These are phyloP conservation scores for Xanthoparmelia taractica DNA, from an alignment of 495 filamentous ascomycete species.

Conservation along the genomic window DNA sequence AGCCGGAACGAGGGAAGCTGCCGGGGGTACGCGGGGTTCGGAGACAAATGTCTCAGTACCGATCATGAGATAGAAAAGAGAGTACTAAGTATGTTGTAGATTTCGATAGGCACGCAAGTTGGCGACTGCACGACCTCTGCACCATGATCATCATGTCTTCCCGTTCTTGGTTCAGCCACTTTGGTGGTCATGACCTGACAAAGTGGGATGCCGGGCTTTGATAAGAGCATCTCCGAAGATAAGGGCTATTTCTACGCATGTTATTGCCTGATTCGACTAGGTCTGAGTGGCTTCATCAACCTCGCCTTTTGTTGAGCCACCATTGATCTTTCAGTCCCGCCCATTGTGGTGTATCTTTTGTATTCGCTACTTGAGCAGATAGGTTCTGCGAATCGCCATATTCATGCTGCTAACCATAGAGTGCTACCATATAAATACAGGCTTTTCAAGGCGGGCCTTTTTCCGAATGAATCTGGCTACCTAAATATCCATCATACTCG, in stretches of 20 bases:
- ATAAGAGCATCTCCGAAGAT: neutral
- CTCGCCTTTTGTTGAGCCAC: too few species aligned
- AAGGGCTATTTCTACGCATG: neutral
- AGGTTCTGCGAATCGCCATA: too few species aligned
- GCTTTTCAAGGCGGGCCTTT: neutral
- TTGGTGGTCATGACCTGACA: too few species aligned
- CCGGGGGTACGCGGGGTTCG: too few species aligned
- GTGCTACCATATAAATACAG: neutral
- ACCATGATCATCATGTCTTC: neutral
- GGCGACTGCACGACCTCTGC: neutral
- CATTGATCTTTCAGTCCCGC: too few species aligned
- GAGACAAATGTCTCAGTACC: too few species aligned
- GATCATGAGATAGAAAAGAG: too few species aligned
- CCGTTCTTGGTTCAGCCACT: neutral
- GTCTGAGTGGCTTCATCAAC: neutral
- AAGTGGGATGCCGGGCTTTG: too few species aligned
- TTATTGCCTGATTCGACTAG: neutral
- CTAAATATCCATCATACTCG: conserved; percentile 12
- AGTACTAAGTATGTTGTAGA: too few species aligned
- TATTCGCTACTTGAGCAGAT: too few species aligned
- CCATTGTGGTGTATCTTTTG: too few species aligned
- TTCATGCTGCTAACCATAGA: too few species aligned
- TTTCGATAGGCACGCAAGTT: neutral
- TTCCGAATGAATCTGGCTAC: neutral
- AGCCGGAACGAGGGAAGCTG: neutral